Evolutionary conservation across 2,329 filamentous ascomycete species (phyloP), one percentile per base, ranked within the genome.

Genomic region (Aaosphaeria arxii): DNA sequence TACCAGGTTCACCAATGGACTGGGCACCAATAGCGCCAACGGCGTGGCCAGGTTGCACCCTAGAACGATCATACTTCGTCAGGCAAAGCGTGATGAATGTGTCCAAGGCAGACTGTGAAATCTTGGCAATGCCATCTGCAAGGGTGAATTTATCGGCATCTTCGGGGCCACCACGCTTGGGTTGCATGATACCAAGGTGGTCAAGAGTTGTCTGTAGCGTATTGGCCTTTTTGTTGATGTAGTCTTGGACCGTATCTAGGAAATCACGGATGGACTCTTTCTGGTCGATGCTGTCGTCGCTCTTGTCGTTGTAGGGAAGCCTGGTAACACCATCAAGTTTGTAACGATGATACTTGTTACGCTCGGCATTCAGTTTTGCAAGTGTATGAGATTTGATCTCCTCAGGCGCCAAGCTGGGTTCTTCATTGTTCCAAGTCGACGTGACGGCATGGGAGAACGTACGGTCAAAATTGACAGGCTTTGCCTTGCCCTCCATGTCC

Each of bases 1-100:
- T 99, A 68, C 94, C 94, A 0, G 94, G 94, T 66, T 99, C 94
- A 73, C 94, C 94, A 60, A 99, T 99, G 1, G 92, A 97, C 71
- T 99, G 94, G 1, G 94, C 94, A 56, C 94, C 94, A 35, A 97
- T 91, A 11, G 94, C 94, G 53, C 94, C 94, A 0, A 99, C 94
- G 5, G 94, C 91, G 64, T 97, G 92, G 3, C 94, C 94, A 9
- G 94, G 91, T 67, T 99, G 91, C 17, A 95, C 89, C 56, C 90
- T 89, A 1, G 92, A 92, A 69, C 86, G 89, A 58, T 90, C 87
- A 71, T 96, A 96, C 70, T 97, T 97, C 59, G 85, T 83, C 43
- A 97, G 75, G 65, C 92, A 97, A 35, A 92, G 77, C 30, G 79
- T 76, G 58, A 99, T 85, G 70, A 97, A 99, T 1, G 81, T 76